Conservation (phyloP, 495 filamentous ascomycete species). For the Xylaria telfairii region DNA sequence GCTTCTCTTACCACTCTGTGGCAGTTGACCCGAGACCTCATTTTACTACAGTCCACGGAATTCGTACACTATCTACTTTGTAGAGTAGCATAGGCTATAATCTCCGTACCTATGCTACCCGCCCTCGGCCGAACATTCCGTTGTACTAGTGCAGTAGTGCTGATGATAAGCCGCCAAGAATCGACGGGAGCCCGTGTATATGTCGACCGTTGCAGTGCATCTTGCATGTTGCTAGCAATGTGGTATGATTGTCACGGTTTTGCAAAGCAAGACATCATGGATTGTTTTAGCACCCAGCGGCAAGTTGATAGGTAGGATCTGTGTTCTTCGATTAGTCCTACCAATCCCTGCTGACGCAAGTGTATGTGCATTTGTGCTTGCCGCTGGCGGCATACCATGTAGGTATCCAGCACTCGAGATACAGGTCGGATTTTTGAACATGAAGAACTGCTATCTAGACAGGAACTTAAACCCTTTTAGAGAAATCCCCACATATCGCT, state of each 20-base stretch:
- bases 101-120: constrained; percentile 7
- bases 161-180: constrained; percentile 18
- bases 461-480: too few relatives aligned
- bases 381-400: not conserved
- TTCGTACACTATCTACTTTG: too few relatives aligned
- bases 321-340: not conserved
- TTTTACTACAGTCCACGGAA: too few relatives aligned
- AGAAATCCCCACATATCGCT: too few relatives aligned
- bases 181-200: not conserved
- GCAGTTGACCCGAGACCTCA: constrained; percentile 1
- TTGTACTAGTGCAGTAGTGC: constrained; percentile 14
- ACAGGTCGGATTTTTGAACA: too few relatives aligned
- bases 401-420: not conserved
- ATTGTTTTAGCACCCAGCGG: not conserved
- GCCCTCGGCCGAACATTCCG: constrained; percentile 16
- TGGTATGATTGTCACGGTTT: not conserved
- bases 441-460: too few relatives aligned
- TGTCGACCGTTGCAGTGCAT: not conserved
- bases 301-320: not conserved
- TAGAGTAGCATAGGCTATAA: not conserved
- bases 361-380: not conserved
- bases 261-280: constrained; percentile 3
- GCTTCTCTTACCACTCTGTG: not conserved
- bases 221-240: not conserved
- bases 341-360: constrained; percentile 4